A percentile compares a stretch with the other conserved stretches of the same genome.
These are phyloP conservation scores for Ustilaginoidea virens DNA, from an alignment of 2,329 filamentous ascomycete genomes.

Conservation along the genomic window DNA sequence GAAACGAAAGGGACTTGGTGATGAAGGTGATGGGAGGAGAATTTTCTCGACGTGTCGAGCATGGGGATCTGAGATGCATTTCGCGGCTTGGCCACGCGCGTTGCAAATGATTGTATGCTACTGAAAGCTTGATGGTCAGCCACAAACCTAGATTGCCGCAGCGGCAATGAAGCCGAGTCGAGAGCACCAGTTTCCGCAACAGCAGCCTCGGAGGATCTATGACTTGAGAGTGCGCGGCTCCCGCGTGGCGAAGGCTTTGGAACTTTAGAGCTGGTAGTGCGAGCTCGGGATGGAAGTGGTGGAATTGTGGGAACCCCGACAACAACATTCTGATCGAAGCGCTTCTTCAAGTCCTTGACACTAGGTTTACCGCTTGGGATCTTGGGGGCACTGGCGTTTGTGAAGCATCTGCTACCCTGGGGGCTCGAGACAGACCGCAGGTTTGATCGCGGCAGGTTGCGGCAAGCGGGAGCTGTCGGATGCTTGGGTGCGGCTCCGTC, in stretches of 20 bases:
- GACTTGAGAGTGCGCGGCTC: neutral
- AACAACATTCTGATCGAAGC: slow-evolving; percentile 49
- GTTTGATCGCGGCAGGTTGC: slow-evolving; percentile 24
- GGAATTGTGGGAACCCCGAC: slow-evolving; percentile 1
- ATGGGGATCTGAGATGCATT: slow-evolving; percentile 18
- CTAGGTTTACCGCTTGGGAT: slow-evolving; percentile 38
- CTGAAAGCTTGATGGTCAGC: slow-evolving; percentile 35
- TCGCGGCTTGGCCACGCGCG: slow-evolving; percentile 40
- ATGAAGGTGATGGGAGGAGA: slow-evolving; percentile 19
- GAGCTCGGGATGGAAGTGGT: slow-evolving; percentile 1
- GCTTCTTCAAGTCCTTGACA: slow-evolving; percentile 66
- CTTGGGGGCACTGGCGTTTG: slow-evolving; percentile 14
- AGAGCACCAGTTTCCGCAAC: neutral
- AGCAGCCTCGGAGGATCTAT: neutral
- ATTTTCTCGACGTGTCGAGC: slow-evolving; percentile 17
- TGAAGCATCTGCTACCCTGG: slow-evolving; percentile 25
- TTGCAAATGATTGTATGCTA: slow-evolving; percentile 43
- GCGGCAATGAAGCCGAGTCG: slow-evolving; percentile 13
- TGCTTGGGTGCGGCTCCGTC: slow-evolving; percentile 34
- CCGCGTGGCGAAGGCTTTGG: neutral
- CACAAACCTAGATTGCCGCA: slow-evolving; percentile 30
- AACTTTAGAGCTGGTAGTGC: neutral
- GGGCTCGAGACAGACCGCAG: slow-evolving; percentile 42
- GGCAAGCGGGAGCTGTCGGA: slow-evolving; percentile 23
- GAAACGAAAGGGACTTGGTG: slow-evolving; percentile 16